Base-by-base conservation (phyloP, 805 yeast genomes). In the Zygoascus biomembranicola region DNA sequence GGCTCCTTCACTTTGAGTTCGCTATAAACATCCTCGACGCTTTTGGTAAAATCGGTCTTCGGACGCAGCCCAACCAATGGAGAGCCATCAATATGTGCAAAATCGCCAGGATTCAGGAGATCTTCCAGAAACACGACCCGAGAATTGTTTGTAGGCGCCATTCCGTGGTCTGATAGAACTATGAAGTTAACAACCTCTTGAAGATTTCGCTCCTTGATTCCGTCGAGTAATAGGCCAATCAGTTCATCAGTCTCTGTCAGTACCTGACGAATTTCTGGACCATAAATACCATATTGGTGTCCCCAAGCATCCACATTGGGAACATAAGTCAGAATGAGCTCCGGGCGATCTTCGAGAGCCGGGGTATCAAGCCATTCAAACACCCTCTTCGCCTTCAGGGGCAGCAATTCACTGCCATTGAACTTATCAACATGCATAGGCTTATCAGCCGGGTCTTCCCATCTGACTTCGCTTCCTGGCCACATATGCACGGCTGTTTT, bases 81-180 rank as follows among this genome's bases (percentile, higher is more conserved):
- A 90, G 92, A 86, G 18, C 94, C 96, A 62, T 85, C 90, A 32
- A 76, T 69, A 61, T 83, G 81, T 55, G 81, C 83, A 47, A 87
- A 75, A 54, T 74, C 72, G 1, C 66, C 61, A 56, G 77, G 56
- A 61, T 81, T 81, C 10, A 88, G 68, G 16, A 87, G 56, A 58
- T 89, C 94, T 65, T 89, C 96, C 56, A 90, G 67, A 57, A 80
- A 80, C 1, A 90, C 69, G 10, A 87, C 66, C 55, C 96, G 71
- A 11, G 82, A 79, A 57, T 82, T 78, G 0, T 87, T 77, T 1
- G 95, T 85, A 6, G 96, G 92, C 0, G 95, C 84, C 96, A 89
- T 90, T 10, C 97, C 97, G 66, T 90, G 97, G 66, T 90, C 97
- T 46, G 96, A 87, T 2, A 90, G 85, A 44, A 90, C 71, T 0